These are phyloP conservation scores for Aspergillus candidus DNA, from an alignment of 2,329 filamentous ascomycete species.

Conservation along the genomic window DNA sequence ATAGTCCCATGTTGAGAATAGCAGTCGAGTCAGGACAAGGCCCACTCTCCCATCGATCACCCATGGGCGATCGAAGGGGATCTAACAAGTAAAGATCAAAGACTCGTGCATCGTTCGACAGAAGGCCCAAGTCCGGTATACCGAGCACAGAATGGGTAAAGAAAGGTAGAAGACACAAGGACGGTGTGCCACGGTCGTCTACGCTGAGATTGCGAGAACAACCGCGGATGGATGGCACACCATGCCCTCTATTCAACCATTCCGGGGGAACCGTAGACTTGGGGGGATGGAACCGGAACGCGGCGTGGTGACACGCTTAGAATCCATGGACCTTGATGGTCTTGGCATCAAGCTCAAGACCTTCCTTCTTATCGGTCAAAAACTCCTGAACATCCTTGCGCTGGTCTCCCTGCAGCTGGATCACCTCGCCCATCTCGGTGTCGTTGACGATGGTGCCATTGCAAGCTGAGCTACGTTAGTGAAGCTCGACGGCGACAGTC, in stretches of 20 bases:
- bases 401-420: conserved; percentile 98
- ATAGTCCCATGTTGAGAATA: conserved; percentile 30
- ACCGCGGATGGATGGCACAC: conserved; percentile 22
- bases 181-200: conserved; percentile 16
- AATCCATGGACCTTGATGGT: conserved; percentile 74
- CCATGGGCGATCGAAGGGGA: conserved; percentile 15
- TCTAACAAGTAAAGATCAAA: not conserved
- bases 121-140: conserved; percentile 27
- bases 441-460: conserved; percentile 99
- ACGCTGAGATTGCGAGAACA: conserved; percentile 16
- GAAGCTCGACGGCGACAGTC: not conserved
- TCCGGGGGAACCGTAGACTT: conserved; percentile 33
- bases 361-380: conserved; percentile 90
- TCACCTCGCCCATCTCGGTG: conserved; percentile 96
- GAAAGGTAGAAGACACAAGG: conserved; percentile 19
- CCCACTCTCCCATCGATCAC: conserved; percentile 19
- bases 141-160: conserved; percentile 23
- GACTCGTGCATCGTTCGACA: conserved; percentile 25
- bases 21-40: conserved; percentile 19
- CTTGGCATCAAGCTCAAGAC: conserved; percentile 88
- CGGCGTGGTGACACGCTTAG: conserved; percentile 39
- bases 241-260: conserved; percentile 34
- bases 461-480: conserved; percentile 60
- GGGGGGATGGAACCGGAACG: conserved; percentile 40
- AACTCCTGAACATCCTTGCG: conserved; percentile 98